These are phyloP conservation scores for Parachaetomium inaequale DNA, from an alignment of 495 filamentous ascomycete species.

Conservation along the genomic window DNA sequence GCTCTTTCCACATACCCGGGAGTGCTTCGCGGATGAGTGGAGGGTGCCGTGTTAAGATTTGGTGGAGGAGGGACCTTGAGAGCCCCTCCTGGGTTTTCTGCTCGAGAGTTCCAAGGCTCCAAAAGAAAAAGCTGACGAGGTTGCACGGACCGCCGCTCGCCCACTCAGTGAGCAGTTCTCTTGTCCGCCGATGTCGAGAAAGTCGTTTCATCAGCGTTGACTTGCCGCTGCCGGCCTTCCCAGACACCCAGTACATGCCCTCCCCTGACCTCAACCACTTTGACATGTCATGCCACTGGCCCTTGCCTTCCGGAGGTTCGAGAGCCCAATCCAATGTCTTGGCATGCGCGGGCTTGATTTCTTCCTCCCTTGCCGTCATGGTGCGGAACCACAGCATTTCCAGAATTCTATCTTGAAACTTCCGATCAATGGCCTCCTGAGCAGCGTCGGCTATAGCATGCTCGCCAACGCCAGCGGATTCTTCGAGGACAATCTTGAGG, in stretches of 20 bases:
- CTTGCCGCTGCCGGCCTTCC: conserved; percentile 3
- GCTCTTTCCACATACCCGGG: not conserved
- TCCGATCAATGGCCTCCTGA: not conserved
- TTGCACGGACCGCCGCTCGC: not conserved
- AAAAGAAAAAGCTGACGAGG: not conserved
- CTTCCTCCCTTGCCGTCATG: not conserved
- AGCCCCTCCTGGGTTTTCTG: not conserved
- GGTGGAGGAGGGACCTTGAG: not conserved
- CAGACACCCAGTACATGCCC: not conserved
- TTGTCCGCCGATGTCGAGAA: not conserved
- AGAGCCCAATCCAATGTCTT: not conserved
- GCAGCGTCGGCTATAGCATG: not conserved
- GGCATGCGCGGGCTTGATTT: not conserved
- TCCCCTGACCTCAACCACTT: not conserved
- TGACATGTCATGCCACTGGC: not conserved
- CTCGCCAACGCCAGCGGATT: not conserved
- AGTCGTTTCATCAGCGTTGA: conserved; percentile 1
- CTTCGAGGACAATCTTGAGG: no score
- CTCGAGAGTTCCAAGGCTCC: not conserved
- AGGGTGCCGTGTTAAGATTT: not conserved
- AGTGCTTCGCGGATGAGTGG: not conserved
- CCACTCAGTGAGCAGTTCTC: not conserved
- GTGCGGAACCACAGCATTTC: not conserved
- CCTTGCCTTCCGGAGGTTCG: not conserved
- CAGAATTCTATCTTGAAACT: not conserved